Conservation (phyloP, 257 asterid species). For the Orobanche coerulescens region DNA sequence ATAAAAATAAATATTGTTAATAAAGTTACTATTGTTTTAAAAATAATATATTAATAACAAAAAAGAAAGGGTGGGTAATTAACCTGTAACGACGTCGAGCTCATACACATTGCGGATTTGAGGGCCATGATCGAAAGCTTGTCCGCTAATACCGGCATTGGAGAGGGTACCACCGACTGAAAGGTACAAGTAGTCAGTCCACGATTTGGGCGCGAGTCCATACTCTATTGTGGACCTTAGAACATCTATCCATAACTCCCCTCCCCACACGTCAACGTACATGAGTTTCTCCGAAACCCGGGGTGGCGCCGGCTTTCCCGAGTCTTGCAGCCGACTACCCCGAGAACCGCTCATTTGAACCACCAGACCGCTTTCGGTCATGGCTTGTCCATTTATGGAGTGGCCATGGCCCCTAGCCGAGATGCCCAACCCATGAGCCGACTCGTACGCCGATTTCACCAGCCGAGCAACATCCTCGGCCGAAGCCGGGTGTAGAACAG, state of each 20-base stretch:
- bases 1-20: too few species aligned
- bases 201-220: slow-evolving; percentile 79
- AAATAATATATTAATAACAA: not conserved
- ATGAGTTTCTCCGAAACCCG: slow-evolving; percentile 39
- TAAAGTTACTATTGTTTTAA: too few species aligned
- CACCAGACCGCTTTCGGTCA: slow-evolving; percentile 46
- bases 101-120: slow-evolving; percentile 65
- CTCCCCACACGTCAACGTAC: slow-evolving; percentile 84
- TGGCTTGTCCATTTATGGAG: slow-evolving; percentile 76
- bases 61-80: not conserved
- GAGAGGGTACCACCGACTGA: slow-evolving; percentile 83
- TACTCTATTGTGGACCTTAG: slow-evolving; percentile 42
- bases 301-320: slow-evolving; percentile 19
- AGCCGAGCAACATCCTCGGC: slow-evolving; percentile 52
- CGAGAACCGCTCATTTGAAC: slow-evolving; percentile 42
- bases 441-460: slow-evolving; percentile 48
- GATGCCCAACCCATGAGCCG: slow-evolving; percentile 43
- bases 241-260: slow-evolving; percentile 75
- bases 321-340: not conserved
- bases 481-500: slow-evolving; percentile 50
- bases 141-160: slow-evolving; percentile 84
- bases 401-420: slow-evolving; percentile 86
- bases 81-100: slow-evolving; percentile 82
- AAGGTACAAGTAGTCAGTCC: slow-evolving; percentile 89
- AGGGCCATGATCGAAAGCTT: slow-evolving; percentile 82